These are phyloP conservation scores for Thelonectria rubi DNA, from an alignment of 2,329 filamentous ascomycete genomes.

Conservation along the genomic window DNA sequence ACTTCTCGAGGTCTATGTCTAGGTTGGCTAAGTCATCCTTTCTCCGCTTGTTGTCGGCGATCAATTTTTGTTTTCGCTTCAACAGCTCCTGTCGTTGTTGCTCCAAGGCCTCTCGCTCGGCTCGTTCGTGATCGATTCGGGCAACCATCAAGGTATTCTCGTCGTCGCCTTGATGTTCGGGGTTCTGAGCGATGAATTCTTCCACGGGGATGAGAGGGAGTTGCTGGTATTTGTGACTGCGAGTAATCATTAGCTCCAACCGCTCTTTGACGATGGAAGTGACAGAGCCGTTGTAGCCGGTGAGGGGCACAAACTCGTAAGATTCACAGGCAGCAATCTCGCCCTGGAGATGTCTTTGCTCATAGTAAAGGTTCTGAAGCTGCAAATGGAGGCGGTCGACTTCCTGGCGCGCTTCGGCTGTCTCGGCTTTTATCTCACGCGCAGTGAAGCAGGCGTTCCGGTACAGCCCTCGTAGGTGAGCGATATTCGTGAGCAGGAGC, in stretches of 20 bases:
- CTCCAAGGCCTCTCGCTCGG: constrained; percentile 85
- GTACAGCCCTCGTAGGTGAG: constrained; percentile 83
- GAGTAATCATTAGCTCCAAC: constrained; percentile 18
- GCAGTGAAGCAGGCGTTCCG: constrained; percentile 82
- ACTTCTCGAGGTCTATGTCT: constrained; percentile 91
- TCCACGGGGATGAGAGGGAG: constrained; percentile 86
- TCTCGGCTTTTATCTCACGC: constrained; percentile 85
- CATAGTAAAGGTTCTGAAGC: constrained; percentile 95
- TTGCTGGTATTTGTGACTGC: constrained; percentile 86
- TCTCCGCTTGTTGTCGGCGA: constrained; percentile 83
- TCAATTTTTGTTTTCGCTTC: constrained; percentile 70
- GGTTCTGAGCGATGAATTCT: constrained; percentile 80
- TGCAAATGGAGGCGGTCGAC: constrained; percentile 92
- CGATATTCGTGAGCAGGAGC: constrained; percentile 78
- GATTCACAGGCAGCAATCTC: constrained; percentile 92
- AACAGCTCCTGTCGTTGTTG: constrained; percentile 81
- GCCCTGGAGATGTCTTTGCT: constrained; percentile 87
- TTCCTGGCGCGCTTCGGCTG: constrained; percentile 87
- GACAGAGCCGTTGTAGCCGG: not conserved
- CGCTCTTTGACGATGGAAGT: not conserved
- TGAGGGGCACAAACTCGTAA: constrained; percentile 77
- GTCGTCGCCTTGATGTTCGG: constrained; percentile 75
- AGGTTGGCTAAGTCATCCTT: constrained; percentile 93
- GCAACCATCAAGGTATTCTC: constrained; percentile 88
- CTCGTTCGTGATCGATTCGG: constrained; percentile 89